These are phyloP conservation scores for Colletotrichum lupini DNA, from an alignment of 2,329 filamentous ascomycete genomes.

Conservation along the genomic window DNA sequence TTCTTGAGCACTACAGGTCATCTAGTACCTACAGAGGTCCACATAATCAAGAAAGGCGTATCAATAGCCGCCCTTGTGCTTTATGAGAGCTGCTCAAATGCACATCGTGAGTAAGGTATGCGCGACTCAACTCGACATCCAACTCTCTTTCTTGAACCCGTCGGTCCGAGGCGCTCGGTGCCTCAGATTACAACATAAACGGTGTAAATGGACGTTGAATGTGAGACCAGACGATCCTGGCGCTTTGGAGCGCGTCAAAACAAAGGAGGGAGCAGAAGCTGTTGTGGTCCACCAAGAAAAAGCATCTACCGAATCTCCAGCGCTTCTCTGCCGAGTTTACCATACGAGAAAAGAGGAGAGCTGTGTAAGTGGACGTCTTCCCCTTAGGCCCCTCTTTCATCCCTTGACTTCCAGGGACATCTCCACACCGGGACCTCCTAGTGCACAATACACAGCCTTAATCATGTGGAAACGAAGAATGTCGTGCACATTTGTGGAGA, in stretches of 20 bases:
- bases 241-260: slow-evolving; percentile 75
- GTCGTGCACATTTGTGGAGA: slow-evolving; percentile 9
- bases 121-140: slow-evolving; percentile 71
- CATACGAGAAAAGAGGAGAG: slow-evolving; percentile 68
- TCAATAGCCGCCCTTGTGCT: slow-evolving; percentile 74
- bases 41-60: slow-evolving; percentile 71
- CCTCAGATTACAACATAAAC: slow-evolving; percentile 61
- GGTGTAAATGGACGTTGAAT: slow-evolving; percentile 64
- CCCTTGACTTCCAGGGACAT: background rate
- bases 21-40: slow-evolving; percentile 67
- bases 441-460: background rate
- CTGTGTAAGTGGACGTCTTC: slow-evolving; percentile 58
- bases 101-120: slow-evolving; percentile 71
- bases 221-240: slow-evolving; percentile 58
- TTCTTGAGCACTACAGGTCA: slow-evolving; percentile 69
- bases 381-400: background rate
- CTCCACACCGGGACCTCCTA: slow-evolving; percentile 1
- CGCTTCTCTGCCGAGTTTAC: slow-evolving; percentile 56
- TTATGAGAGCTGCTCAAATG: slow-evolving; percentile 73
- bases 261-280: slow-evolving; percentile 71
- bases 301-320: slow-evolving; percentile 77
- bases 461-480: slow-evolving; percentile 16
- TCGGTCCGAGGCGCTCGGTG: slow-evolving; percentile 70
- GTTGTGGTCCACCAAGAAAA: slow-evolving; percentile 83
- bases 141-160: slow-evolving; percentile 81